A percentile compares a stretch with the other conserved stretches of the same genome.
phyloP scores from a whole-genome alignment of 176 grass and related monocot genomes.

The Tillandsia leiboldiana region DNA sequence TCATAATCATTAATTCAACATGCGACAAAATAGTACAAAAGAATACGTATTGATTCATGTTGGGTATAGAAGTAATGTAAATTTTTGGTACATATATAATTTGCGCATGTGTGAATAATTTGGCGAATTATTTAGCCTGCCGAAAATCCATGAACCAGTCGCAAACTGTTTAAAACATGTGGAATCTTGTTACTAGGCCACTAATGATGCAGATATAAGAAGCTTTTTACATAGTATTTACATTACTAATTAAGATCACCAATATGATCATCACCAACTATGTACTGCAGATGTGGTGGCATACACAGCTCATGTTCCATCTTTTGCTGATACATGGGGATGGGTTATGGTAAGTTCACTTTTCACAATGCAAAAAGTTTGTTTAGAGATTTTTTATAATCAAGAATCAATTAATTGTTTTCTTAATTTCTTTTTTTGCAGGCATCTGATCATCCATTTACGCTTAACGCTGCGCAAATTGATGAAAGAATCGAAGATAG shows the following conservation, averaged over 20 bases:
- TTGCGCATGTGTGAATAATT: no score
- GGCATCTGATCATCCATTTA: conserved; percentile 73
- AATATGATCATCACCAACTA: not conserved
- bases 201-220: not conserved
- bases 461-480: conserved; percentile 41
- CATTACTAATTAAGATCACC: not conserved
- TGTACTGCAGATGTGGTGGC: conserved; percentile 47
- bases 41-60: no score
- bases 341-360: conserved; percentile 60
- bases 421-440: not conserved
- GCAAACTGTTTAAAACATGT: no score
- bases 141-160: no score
- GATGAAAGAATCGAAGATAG: conserved; percentile 41
- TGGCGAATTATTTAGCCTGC: no score
- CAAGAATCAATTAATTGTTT: not conserved
- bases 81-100: no score
- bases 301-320: conserved; percentile 72
- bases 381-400: not conserved
- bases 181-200: not conserved
- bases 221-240: not conserved
- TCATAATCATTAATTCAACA: no score
- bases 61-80: no score
- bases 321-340: conserved; percentile 77
- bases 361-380: not conserved
- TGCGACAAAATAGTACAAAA: no score